phyloP scores from a whole-genome alignment of 805 yeast genomes.

The Ogataea kodamae region DNA sequence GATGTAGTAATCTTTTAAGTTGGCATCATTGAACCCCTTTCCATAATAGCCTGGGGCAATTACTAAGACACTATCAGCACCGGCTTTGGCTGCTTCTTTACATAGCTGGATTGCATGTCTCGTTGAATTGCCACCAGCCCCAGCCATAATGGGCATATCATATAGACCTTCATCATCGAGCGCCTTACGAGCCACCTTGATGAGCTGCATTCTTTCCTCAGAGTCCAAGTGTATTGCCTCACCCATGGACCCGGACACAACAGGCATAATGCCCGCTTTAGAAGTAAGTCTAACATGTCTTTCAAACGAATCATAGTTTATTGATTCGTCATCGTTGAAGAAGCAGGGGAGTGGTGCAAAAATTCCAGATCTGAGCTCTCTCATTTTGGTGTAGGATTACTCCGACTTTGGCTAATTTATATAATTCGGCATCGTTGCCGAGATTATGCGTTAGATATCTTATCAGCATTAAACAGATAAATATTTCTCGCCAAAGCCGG shows the following conservation, averaged over 20 bases:
- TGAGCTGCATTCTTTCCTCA: slow-evolving; percentile 32
- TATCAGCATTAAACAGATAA: too few species aligned
- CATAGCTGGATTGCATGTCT: slow-evolving; percentile 31
- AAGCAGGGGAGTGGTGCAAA: slow-evolving; percentile 18
- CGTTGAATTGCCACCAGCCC: slow-evolving; percentile 29
- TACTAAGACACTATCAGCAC: slow-evolving; percentile 35
- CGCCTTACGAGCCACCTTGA: slow-evolving; percentile 30
- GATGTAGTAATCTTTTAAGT: slow-evolving; percentile 32
- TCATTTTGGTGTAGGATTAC: too few species aligned
- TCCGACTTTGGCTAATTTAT: too few species aligned
- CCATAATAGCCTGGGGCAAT: slow-evolving; percentile 38
- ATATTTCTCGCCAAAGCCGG: too few species aligned
- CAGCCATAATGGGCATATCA: slow-evolving; percentile 31
- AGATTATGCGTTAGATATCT: not conserved
- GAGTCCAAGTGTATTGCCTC: slow-evolving; percentile 35
- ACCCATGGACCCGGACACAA: slow-evolving; percentile 40
- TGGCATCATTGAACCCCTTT: slow-evolving; percentile 29
- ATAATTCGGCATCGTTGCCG: slow-evolving; percentile 1
- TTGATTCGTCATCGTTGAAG: slow-evolving; percentile 21
- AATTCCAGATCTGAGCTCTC: slow-evolving; percentile 13
- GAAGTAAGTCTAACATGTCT: slow-evolving; percentile 1
- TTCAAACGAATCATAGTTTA: slow-evolving; percentile 31
- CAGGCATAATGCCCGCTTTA: slow-evolving; percentile 31
- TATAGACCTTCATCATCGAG: slow-evolving; percentile 33
- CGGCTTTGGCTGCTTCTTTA: slow-evolving; percentile 28